phyloP scores from a whole-genome alignment of 2,329 filamentous ascomycete genomes.

The Didymosphaeria variabile region DNA sequence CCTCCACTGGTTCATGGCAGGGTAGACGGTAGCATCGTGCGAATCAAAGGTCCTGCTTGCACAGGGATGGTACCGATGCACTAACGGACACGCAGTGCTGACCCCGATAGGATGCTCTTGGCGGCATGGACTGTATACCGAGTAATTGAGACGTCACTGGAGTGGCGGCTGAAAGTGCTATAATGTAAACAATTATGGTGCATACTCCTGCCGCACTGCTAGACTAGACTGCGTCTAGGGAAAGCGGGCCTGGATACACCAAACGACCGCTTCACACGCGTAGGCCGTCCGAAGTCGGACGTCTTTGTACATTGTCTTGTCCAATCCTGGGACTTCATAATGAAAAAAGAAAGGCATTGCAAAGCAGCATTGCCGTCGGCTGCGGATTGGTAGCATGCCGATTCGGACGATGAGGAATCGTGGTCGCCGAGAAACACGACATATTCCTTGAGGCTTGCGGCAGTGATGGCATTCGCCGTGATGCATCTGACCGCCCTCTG shows the following conservation, averaged over 20 bases:
- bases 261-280: not conserved
- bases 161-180: not conserved
- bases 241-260: not conserved
- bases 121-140: not conserved
- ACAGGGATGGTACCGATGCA: constrained; percentile 8
- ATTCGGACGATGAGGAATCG: not conserved
- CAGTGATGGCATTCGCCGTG: constrained; percentile 24
- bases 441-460: constrained; percentile 2
- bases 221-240: not conserved
- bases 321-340: not conserved
- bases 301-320: not conserved
- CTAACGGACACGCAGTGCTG: constrained; percentile 1
- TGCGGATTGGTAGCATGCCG: not conserved
- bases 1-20: constrained; percentile 3
- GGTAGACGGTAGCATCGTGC: not conserved
- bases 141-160: not conserved
- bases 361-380: not conserved
- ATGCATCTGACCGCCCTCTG: constrained; percentile 25
- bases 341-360: not conserved
- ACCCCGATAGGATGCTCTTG: not conserved
- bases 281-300: not conserved
- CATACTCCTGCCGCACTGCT: not conserved
- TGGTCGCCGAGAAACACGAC: constrained; percentile 4
- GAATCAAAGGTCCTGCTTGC: not conserved
- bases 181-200: too few species aligned